phyloP scores from a whole-genome alignment of 2,329 filamentous ascomycete genomes.

The Curvularia spicifera region DNA sequence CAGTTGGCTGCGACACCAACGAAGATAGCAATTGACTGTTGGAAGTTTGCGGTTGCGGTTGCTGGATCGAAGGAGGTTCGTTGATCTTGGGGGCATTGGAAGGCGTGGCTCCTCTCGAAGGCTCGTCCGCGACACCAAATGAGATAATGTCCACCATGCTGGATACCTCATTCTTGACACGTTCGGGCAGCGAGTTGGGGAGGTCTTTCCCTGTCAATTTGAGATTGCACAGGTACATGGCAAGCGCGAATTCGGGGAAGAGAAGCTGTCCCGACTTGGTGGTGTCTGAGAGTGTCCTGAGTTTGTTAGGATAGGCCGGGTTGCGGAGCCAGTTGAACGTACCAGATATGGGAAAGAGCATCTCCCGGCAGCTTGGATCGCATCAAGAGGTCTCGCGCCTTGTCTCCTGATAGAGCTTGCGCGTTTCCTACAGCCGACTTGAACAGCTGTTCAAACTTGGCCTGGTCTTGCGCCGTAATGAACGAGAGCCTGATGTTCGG shows the following conservation, averaged over 20 bases:
- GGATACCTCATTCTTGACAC: slow-evolving; percentile 93
- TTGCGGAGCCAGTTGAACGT: slow-evolving; percentile 34
- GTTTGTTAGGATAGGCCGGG: slow-evolving; percentile 24
- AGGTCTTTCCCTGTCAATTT: slow-evolving; percentile 86
- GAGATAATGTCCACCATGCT: slow-evolving; percentile 99
- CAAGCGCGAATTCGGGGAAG: slow-evolving; percentile 95
- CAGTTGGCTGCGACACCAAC: slow-evolving; percentile 60
- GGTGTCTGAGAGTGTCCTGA: slow-evolving; percentile 88
- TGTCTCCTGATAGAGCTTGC: slow-evolving; percentile 87
- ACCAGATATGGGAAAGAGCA: slow-evolving; percentile 92
- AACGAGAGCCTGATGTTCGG: slow-evolving; percentile 94
- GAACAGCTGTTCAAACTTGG: slow-evolving; percentile 97
- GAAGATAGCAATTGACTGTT: slow-evolving; percentile 67
- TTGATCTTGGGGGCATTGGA: slow-evolving; percentile 76
- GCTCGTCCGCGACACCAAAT: slow-evolving; percentile 84
- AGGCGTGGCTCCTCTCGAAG: slow-evolving; percentile 55
- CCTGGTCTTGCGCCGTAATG: slow-evolving; percentile 91
- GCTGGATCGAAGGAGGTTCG: slow-evolving; percentile 60
- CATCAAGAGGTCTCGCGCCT: slow-evolving; percentile 86
- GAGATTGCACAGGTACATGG: slow-evolving; percentile 98
- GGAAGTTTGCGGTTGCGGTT: slow-evolving; percentile 69
- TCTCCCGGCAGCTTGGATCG: slow-evolving; percentile 88
- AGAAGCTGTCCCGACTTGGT: slow-evolving; percentile 95
- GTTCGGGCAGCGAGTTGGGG: slow-evolving; percentile 77
- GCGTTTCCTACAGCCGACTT: slow-evolving; percentile 88